Evolutionary conservation across 768 basidiomycete genomes (phyloP), one percentile per base, ranked within the genome.

Genomic region (Calocybe cyanea): DNA sequence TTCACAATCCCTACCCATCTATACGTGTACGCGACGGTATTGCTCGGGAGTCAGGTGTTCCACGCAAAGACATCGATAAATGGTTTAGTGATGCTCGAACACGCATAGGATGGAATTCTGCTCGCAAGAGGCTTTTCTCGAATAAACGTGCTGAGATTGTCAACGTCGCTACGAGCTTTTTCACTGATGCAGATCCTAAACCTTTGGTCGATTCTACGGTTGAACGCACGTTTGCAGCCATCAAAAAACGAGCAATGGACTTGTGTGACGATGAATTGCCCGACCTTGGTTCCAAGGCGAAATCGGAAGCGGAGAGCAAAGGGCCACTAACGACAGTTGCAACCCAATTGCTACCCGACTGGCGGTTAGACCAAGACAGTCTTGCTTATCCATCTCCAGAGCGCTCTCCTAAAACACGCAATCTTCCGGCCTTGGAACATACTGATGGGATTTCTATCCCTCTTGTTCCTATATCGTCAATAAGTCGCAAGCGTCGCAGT

Each of bases 1-100:
- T 81, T 0, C 70, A 76, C 36, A 69, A 78, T 48, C 80, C 80
- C 0, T 81, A 81, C 45, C 80, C 80, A 0, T 52, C 66, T 0
- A 63, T 48, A 13, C 56, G 59, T 11, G 43, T 59, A 15, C 69
- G 69, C 18, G 34, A 41, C 0, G 17, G 38, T 0, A 57, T 80
- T 33, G 50, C 69, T 2, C 44, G 10, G 0, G 39, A 56, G 3
- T 56, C 68, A 0, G 51, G 57, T 0, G 62, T 25, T 19, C 49
- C 52, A 0, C 1, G 60, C 2, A 64, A 54, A 34, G 64, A 67
- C 0, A 41, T 81, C 34, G 69, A 71, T 31, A 51, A 56, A 0
- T 80, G 80, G 80, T 81, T 80, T 24, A 51, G 66, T 15, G 69
- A 71, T 7, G 63, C 60, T 1, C 69, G 79, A 1, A 71, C 70